Evolutionary conservation across 1,284 basidiomycete genomes (phyloP).

Genomic region (Pseudozyma sp.): DNA sequence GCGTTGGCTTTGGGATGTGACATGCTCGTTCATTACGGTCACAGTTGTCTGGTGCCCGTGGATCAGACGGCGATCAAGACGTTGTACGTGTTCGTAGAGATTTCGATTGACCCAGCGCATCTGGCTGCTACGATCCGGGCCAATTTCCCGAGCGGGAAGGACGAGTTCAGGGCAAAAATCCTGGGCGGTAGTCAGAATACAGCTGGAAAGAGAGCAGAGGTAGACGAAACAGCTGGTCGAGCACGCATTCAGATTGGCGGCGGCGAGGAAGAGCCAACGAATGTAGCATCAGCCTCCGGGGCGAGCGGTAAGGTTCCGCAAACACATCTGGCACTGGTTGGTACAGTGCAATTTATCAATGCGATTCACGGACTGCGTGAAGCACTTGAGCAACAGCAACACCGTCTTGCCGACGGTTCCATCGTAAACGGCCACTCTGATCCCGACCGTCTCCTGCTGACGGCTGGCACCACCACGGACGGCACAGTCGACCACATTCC

Average conservation of each 20-base stretch:
- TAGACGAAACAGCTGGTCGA: constrained; percentile 33
- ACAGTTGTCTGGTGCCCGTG: constrained; percentile 96
- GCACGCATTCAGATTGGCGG: constrained; percentile 45
- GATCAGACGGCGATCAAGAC: constrained; percentile 92
- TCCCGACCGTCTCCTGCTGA: constrained; percentile 34
- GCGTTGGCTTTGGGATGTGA: constrained; percentile 96
- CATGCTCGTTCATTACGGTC: constrained; percentile 98
- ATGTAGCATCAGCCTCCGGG: neutral
- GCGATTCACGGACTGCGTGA: constrained; percentile 62
- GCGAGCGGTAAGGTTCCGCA: constrained; percentile 1
- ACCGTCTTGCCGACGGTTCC: constrained; percentile 34
- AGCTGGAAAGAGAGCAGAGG: constrained; percentile 16
- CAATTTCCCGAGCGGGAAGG: constrained; percentile 80
- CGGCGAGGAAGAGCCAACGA: constrained; percentile 12
- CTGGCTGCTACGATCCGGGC: constrained; percentile 84
- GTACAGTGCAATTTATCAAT: constrained; percentile 68
- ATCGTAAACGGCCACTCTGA: constrained; percentile 22
- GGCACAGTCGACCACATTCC: constrained; percentile 37
- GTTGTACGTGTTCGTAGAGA: constrained; percentile 98
- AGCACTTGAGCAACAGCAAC: constrained; percentile 47
- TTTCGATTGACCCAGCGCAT: constrained; percentile 87
- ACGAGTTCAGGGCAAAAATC: constrained; percentile 77
- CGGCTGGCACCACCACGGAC: constrained; percentile 18
- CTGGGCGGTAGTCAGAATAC: constrained; percentile 42
- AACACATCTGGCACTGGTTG: constrained; percentile 64